These are phyloP conservation scores for Halocafeteria seosinensis DNA, from an alignment of 108 stramenopile species.

Conservation along the genomic window DNA sequence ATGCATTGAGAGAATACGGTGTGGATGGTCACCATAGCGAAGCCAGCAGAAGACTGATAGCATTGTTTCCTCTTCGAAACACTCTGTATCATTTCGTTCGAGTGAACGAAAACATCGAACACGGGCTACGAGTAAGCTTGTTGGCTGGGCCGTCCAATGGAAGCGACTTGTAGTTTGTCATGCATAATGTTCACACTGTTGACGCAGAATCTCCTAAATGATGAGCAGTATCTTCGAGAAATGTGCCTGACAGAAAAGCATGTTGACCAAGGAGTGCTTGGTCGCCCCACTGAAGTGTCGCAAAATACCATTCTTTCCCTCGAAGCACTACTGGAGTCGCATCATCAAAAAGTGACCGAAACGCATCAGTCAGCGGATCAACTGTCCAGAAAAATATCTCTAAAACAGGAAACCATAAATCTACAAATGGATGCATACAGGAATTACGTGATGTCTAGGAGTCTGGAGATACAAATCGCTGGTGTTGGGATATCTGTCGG, in stretches of 20 bases:
- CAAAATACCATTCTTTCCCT: background rate
- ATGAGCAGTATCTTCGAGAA: background rate
- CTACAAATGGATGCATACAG: background rate
- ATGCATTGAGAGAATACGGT: background rate
- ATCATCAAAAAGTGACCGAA: background rate
- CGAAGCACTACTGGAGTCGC: background rate
- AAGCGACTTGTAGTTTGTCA: no score
- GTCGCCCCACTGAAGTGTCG: background rate
- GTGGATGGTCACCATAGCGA: no score
- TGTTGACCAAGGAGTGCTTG: no score
- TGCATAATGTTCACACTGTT: no score
- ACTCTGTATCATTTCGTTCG: background rate
- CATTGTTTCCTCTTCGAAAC: background rate
- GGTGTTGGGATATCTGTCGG: background rate
- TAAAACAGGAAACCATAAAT: background rate
- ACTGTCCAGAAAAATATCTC: background rate
- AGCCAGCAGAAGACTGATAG: no score
- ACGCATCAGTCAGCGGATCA: background rate
- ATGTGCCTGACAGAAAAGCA: background rate
- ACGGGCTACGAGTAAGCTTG: no score
- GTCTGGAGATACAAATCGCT: background rate
- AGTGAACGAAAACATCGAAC: background rate
- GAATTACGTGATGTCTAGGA: background rate
- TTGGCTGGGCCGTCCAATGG: no score
- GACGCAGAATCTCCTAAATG: background rate